A percentile compares a stretch with the other conserved stretches of the same genome.
These are phyloP conservation scores for Paramecium pentaurelia DNA, from an alignment of 73 alveolate genomes.

Conservation along the genomic window DNA sequence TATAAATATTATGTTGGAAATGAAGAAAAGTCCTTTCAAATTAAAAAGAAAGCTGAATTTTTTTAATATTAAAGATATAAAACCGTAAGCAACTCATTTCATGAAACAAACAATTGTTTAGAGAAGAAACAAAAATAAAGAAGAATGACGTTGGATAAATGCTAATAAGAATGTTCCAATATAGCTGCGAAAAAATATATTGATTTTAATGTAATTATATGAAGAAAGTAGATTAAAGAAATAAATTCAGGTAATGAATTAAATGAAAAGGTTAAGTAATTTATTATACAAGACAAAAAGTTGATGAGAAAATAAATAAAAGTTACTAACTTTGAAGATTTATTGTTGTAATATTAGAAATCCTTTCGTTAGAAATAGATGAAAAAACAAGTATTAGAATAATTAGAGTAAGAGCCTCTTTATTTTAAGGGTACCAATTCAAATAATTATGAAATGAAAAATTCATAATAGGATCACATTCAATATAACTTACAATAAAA, in stretches of 20 bases:
- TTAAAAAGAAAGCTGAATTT: constrained; percentile 22
- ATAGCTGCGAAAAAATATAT: neutral
- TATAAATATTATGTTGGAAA: neutral
- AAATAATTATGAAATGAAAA: neutral
- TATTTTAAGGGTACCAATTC: neutral
- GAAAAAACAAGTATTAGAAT: neutral
- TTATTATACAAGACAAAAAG: neutral
- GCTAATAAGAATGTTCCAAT: neutral
- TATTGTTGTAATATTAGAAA: neutral
- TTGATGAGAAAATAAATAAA: neutral
- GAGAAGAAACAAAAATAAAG: neutral
- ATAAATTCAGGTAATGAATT: neutral
- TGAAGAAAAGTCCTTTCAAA: neutral
- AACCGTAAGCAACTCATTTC: neutral
- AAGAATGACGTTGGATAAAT: neutral
- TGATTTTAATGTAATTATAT: neutral
- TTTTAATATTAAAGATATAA: neutral
- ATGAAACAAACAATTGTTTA: neutral
- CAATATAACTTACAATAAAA: neutral
- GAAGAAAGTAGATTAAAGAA: neutral
- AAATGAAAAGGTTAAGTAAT: neutral
- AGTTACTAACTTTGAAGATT: neutral
- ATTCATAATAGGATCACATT: neutral
- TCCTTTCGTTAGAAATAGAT: neutral
- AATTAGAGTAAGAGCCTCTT: neutral